These are phyloP conservation scores for Amaranthus tricolor DNA, from an alignment of 179 eudicot species.

Conservation along the genomic window DNA sequence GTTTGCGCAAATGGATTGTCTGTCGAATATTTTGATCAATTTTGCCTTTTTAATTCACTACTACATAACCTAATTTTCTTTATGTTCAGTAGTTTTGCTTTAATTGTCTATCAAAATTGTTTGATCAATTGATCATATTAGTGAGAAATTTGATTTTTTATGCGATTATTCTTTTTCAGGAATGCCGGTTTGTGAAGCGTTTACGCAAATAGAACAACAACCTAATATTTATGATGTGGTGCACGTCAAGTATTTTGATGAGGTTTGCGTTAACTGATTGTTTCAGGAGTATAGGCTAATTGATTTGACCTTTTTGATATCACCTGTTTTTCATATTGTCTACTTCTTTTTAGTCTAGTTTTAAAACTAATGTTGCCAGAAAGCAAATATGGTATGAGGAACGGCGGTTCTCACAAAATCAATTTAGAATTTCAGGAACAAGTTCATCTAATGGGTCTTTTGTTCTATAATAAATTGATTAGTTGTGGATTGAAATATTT, in stretches of 20 bases:
- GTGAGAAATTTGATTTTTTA: neutral
- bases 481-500: too few relatives aligned
- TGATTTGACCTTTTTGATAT: neutral
- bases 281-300: neutral
- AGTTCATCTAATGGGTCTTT: too few relatives aligned
- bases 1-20: conserved; percentile 83
- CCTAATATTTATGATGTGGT: conserved; percentile 93
- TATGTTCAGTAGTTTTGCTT: neutral
- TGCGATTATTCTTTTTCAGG: conserved; percentile 41
- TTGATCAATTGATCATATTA: neutral
- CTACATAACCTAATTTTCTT: too few relatives aligned
- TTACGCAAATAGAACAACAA: conserved; percentile 87
- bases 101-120: neutral
- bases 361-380: too few relatives aligned
- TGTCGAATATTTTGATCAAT: conserved; percentile 93
- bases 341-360: too few relatives aligned
- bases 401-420: too few relatives aligned
- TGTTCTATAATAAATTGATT: too few relatives aligned
- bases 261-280: conserved; percentile 41
- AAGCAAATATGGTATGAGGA: too few relatives aligned
- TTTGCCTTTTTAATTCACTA: conserved; percentile 15
- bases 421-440: too few relatives aligned
- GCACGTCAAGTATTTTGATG: conserved; percentile 89
- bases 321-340: too few relatives aligned
- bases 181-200: conserved; percentile 98